Evolutionary conservation across 1,284 basidiomycete genomes (phyloP).

Genomic region (Macrocystidia cucumis): DNA sequence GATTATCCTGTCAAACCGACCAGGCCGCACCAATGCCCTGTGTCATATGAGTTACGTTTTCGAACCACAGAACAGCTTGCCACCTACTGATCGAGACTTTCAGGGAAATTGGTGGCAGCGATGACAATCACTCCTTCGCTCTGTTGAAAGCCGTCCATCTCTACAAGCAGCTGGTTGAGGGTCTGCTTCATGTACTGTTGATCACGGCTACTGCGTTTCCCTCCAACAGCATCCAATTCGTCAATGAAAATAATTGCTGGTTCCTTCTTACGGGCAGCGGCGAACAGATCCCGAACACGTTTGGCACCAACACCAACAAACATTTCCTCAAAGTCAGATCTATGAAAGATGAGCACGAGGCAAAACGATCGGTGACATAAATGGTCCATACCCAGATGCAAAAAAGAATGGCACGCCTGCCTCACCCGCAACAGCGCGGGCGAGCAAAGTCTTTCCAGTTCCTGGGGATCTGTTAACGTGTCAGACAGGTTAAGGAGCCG

Average conservation of each 20-base stretch:
- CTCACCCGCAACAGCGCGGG: slow-evolving; percentile 94
- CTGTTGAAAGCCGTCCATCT: slow-evolving; percentile 93
- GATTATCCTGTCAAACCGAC: slow-evolving; percentile 89
- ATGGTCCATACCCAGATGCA: slow-evolving; percentile 58
- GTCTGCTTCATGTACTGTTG: slow-evolving; percentile 90
- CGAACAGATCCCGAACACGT: slow-evolving; percentile 93
- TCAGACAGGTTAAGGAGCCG: neutral
- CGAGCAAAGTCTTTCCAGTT: slow-evolving; percentile 96
- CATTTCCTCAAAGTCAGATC: slow-evolving; percentile 98
- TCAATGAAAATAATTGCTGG: slow-evolving; percentile 96
- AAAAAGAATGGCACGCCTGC: slow-evolving; percentile 93
- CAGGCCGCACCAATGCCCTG: slow-evolving; percentile 87
- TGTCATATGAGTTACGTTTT: neutral
- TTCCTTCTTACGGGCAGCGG: slow-evolving; percentile 89
- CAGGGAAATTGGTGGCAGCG: slow-evolving; percentile 93
- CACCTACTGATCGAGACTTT: slow-evolving; percentile 79
- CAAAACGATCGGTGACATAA: slow-evolving; percentile 8
- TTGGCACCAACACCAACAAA: slow-evolving; percentile 96
- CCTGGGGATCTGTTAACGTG: slow-evolving; percentile 55
- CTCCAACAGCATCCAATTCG: slow-evolving; percentile 89
- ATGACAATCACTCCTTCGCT: slow-evolving; percentile 90
- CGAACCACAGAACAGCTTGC: slow-evolving; percentile 6
- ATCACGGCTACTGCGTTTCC: slow-evolving; percentile 85
- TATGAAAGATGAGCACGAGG: slow-evolving; percentile 22
- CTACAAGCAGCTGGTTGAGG: slow-evolving; percentile 89